Evolutionary conservation across 352 stramenopile genomes (phyloP).

Genomic region (Phytophthora multivora): DNA sequence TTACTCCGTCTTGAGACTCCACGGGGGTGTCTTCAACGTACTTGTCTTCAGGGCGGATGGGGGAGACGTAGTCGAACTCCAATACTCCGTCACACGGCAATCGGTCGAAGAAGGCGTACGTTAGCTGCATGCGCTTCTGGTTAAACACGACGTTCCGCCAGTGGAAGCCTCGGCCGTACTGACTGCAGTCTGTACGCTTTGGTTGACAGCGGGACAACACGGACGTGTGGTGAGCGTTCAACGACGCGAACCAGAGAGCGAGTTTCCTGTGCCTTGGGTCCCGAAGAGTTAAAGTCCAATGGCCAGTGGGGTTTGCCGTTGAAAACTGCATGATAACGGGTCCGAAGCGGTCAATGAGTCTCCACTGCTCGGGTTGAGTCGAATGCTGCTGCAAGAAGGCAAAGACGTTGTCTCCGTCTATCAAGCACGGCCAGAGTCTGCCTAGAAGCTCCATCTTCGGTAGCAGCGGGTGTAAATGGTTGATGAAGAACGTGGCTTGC

Average conservation of each 20-base stretch:
- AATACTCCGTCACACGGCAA: slow-evolving; percentile 59
- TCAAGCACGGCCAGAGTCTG: slow-evolving; percentile 54
- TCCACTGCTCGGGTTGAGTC: slow-evolving; percentile 45
- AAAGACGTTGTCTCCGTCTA: slow-evolving; percentile 57
- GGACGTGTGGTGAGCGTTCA: slow-evolving; percentile 52
- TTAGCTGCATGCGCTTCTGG: slow-evolving; percentile 52
- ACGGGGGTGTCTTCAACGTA: slow-evolving; percentile 25
- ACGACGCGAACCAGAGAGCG: slow-evolving; percentile 67
- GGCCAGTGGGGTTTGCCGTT: slow-evolving; percentile 59
- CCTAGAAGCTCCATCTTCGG: slow-evolving; percentile 64
- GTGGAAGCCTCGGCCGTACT: slow-evolving; percentile 58
- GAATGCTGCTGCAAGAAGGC: slow-evolving; percentile 57
- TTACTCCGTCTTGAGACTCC: slow-evolving; percentile 9
- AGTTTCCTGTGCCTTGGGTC: slow-evolving; percentile 66
- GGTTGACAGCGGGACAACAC: slow-evolving; percentile 36
- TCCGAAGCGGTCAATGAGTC: slow-evolving; percentile 59
- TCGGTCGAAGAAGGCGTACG: slow-evolving; percentile 62
- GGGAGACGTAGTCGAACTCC: slow-evolving; percentile 76
- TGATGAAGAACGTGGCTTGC: slow-evolving; percentile 50
- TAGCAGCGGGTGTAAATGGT: slow-evolving; percentile 36
- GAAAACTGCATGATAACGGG: slow-evolving; percentile 61
- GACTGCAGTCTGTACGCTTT: slow-evolving; percentile 61
- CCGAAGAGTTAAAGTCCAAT: slow-evolving; percentile 57
- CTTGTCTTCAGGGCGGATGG: slow-evolving; percentile 54
- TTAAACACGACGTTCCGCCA: slow-evolving; percentile 77